Conservation (phyloP, 805 yeast species). For the Nakazawaea wickerhamii region DNA sequence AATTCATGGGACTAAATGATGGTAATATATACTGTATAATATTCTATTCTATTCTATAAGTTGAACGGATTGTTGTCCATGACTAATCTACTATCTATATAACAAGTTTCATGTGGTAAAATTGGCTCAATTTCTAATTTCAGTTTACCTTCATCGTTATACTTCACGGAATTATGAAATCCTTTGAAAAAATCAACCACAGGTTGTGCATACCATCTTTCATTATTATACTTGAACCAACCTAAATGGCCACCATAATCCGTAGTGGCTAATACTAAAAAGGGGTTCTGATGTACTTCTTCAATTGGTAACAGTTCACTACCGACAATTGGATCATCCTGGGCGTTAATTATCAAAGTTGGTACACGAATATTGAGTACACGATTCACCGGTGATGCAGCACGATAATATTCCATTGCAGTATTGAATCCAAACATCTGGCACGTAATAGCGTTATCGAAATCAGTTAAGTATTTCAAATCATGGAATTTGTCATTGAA, state of each 20-base stretch:
- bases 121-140: background rate
- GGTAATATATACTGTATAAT: no score
- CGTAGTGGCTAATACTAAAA: conserved; percentile 50
- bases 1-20: no score
- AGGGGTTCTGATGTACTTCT: conserved; percentile 54
- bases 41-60: background rate
- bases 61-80: background rate
- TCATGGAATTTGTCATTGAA: conserved; percentile 20
- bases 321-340: conserved; percentile 74
- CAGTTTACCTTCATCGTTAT: background rate
- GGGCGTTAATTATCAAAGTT: conserved; percentile 52
- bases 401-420: conserved; percentile 60
- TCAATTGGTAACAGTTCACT: conserved; percentile 42
- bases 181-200: conserved; percentile 36
- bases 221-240: conserved; percentile 58
- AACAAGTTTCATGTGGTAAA: conserved; percentile 1
- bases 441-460: conserved; percentile 63
- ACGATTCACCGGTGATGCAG: conserved; percentile 52
- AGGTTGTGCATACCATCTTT: conserved; percentile 62
- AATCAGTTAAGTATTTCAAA: conserved; percentile 40
- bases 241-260: conserved; percentile 78
- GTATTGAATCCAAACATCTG: conserved; percentile 60
- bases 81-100: background rate
- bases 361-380: conserved; percentile 56
- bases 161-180: conserved; percentile 20